Conservation (phyloP, 202 grass and related monocot genomes). For the Schoenoplectus triqueter region DNA sequence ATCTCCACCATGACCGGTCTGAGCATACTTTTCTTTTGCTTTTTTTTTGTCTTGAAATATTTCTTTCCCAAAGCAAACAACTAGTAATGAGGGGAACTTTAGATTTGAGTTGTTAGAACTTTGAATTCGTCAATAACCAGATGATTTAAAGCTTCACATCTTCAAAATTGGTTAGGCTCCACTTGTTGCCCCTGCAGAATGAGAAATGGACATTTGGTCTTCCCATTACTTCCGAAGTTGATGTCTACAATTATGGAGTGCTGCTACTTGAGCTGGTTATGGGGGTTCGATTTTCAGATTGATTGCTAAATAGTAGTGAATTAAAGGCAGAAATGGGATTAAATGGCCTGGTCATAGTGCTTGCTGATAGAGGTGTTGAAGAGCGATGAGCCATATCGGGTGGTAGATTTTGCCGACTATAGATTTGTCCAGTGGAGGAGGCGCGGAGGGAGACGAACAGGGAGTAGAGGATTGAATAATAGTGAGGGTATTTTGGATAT, state of each 20-base stretch:
- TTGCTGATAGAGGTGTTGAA: conserved; percentile 38
- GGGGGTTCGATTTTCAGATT: conserved; percentile 50
- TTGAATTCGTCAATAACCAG: no score
- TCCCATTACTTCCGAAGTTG: conserved; percentile 67
- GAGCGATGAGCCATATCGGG: conserved; percentile 36
- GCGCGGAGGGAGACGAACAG: no score
- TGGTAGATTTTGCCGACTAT: conserved; percentile 37
- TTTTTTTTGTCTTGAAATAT: conserved; percentile 41
- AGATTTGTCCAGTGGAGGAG: conserved; percentile 34
- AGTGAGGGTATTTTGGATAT: no score
- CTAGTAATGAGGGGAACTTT: no score
- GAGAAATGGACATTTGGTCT: conserved; percentile 48
- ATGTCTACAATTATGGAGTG: conserved; percentile 71
- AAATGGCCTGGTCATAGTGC: conserved; percentile 30
- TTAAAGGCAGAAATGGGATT: conserved; percentile 39
- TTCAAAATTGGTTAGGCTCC: not conserved
- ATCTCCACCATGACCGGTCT: conserved; percentile 55
- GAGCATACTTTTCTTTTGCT: no score
- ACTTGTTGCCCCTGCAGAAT: conserved; percentile 47
- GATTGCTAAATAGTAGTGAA: conserved; percentile 23
- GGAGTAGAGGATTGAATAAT: no score
- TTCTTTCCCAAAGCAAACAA: no score
- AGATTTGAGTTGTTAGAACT: no score
- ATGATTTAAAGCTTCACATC: no score
- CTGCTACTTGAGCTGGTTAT: conserved; percentile 54